Percentiles rank a stretch among this genome's conserved stretches.
Conservation (phyloP, 2,329 filamentous ascomycete species). For the Tolypocladium tropicale region DNA sequence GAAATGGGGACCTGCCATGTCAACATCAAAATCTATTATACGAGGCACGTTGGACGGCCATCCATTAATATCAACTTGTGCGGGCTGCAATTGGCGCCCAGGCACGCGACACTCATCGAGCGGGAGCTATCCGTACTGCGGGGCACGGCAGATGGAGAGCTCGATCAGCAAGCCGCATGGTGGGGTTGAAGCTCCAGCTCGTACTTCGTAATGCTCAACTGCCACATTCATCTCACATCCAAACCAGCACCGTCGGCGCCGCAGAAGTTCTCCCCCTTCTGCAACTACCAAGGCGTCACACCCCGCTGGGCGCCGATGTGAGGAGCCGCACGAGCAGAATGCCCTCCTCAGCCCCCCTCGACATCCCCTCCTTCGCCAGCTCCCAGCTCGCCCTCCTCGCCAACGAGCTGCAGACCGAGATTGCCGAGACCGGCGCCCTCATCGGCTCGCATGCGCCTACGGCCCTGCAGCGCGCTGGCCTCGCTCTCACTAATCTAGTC, state of each 20-base stretch:
- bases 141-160: neutral
- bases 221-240: too few relatives aligned
- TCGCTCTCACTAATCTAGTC: constrained; percentile 67
- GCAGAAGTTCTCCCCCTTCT: too few relatives aligned
- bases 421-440: constrained; percentile 57
- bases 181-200: neutral
- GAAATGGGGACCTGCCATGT: too few relatives aligned
- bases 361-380: constrained; percentile 58
- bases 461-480: constrained; percentile 63
- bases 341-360: constrained; percentile 33
- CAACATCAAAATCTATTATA: neutral
- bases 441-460: constrained; percentile 58
- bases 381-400: constrained; percentile 63
- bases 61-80: neutral
- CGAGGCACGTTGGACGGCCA: neutral
- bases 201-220: too few relatives aligned
- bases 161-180: neutral
- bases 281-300: neutral
- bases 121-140: neutral
- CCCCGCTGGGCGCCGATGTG: neutral
- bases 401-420: constrained; percentile 61
- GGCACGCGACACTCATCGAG: neutral
- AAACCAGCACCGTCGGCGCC: too few relatives aligned
- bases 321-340: constrained; percentile 13
- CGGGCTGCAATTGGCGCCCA: neutral